phyloP scores from a whole-genome alignment of 106 monocot species.

The Acorus calamus region DNA sequence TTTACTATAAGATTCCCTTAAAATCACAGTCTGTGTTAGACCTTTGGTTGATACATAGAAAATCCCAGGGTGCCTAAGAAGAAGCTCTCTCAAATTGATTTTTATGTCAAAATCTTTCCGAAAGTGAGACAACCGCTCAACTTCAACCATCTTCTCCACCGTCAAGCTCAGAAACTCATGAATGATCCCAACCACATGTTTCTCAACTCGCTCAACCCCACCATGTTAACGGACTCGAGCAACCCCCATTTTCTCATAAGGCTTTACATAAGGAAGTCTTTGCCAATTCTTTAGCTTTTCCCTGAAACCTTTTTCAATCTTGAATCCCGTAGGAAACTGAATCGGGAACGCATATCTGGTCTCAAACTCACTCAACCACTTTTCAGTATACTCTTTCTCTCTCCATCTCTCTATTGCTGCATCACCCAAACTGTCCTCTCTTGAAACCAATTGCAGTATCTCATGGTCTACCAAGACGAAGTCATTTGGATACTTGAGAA shows the following conservation, averaged over 20 bases:
- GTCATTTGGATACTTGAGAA: constrained; percentile 21
- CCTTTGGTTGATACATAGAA: constrained; percentile 82
- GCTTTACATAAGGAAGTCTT: constrained; percentile 52
- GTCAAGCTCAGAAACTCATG: constrained; percentile 78
- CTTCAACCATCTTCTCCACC: constrained; percentile 58
- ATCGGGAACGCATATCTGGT: constrained; percentile 75
- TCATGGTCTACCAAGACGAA: constrained; percentile 35
- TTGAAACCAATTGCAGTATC: constrained; percentile 20
- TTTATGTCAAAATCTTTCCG: constrained; percentile 55
- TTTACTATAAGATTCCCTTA: constrained; percentile 57
- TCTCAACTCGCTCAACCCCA: constrained; percentile 40
- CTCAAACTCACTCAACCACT: constrained; percentile 68
- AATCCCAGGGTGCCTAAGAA: constrained; percentile 77
- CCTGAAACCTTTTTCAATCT: constrained; percentile 48
- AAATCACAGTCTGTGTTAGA: constrained; percentile 42
- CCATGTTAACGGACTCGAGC: constrained; percentile 15
- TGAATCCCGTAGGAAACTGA: constrained; percentile 71
- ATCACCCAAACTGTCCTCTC: constrained; percentile 24
- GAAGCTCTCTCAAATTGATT: constrained; percentile 59
- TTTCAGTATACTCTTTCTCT: constrained; percentile 56
- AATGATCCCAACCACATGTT: constrained; percentile 56
- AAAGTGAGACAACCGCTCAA: constrained; percentile 71
- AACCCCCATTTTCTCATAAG: constrained; percentile 41
- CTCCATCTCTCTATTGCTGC: constrained; percentile 72
- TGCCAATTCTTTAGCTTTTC: constrained; percentile 79